These are phyloP conservation scores for Zoysia japonica DNA, from an alignment of 176 grass and related monocot genomes.

Conservation along the genomic window DNA sequence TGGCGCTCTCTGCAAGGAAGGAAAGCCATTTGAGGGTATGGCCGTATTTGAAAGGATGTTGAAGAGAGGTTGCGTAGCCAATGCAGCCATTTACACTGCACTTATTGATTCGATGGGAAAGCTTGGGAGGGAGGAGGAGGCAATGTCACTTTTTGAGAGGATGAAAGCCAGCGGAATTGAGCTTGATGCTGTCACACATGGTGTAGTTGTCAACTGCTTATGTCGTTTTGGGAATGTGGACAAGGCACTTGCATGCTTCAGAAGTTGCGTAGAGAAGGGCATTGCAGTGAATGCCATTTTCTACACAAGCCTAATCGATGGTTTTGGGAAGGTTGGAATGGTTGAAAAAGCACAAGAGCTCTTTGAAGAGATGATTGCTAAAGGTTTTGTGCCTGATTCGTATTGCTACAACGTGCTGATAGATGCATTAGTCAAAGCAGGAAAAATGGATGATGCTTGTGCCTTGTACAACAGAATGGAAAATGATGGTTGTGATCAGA, in stretches of 20 bases:
- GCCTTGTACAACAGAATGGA: constrained; percentile 82
- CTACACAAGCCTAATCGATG: constrained; percentile 78
- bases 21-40: constrained; percentile 77
- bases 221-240: constrained; percentile 74
- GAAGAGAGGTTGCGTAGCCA: constrained; percentile 52
- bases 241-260: constrained; percentile 70
- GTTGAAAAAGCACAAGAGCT: constrained; percentile 68
- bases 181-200: constrained; percentile 64
- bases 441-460: constrained; percentile 63
- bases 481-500: constrained; percentile 72
- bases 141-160: constrained; percentile 68
- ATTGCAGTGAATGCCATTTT: constrained; percentile 62
- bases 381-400: constrained; percentile 67
- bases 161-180: constrained; percentile 67
- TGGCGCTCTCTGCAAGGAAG: constrained; percentile 56
- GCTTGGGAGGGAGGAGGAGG: constrained; percentile 55
- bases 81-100: constrained; percentile 65
- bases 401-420: constrained; percentile 87
- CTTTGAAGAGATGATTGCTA: constrained; percentile 72
- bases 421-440: constrained; percentile 67
- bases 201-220: constrained; percentile 77
- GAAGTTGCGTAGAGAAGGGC: constrained; percentile 48
- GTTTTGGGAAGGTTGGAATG: constrained; percentile 73
- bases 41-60: constrained; percentile 74
- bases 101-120: constrained; percentile 70